Percentiles rank a stretch among this genome's conserved stretches.
These are phyloP conservation scores for Polytrichum formosum DNA, from an alignment of 225 moss, liverwort and hornwort species.

Conservation along the genomic window DNA sequence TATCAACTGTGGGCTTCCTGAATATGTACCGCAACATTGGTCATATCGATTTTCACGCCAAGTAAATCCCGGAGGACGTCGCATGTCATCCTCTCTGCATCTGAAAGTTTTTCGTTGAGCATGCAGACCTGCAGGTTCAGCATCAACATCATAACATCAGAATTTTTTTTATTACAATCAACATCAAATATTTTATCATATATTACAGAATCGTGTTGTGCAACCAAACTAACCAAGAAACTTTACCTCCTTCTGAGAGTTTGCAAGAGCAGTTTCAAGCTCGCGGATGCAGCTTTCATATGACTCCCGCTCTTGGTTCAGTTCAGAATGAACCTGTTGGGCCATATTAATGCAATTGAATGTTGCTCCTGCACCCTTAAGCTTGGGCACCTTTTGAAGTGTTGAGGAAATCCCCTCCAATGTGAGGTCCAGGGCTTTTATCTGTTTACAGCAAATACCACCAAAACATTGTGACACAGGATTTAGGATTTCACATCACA, in stretches of 20 bases:
- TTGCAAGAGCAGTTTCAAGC: conserved; percentile 61
- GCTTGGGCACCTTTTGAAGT: neutral
- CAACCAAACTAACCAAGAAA: too few relatives aligned
- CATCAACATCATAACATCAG: neutral
- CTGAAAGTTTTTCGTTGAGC: conserved; percentile 85
- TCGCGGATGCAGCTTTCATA: conserved; percentile 74
- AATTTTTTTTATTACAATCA: neutral
- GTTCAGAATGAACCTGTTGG: conserved; percentile 70
- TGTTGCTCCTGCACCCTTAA: conserved; percentile 48
- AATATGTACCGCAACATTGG: conserved; percentile 72
- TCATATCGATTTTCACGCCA: conserved; percentile 85
- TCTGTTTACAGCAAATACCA: neutral
- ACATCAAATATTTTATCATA: neutral
- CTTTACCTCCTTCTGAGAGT: conserved; percentile 80
- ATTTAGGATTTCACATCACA: neutral
- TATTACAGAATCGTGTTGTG: neutral
- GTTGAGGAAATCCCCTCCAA: neutral
- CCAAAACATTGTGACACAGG: neutral
- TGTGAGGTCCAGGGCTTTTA: neutral
- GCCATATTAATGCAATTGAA: conserved; percentile 75
- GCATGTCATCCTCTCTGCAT: conserved; percentile 91
- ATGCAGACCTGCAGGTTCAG: conserved; percentile 33
- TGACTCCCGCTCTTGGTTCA: conserved; percentile 67
- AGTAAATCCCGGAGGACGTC: conserved; percentile 82
- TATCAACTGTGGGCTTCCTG: neutral